These are phyloP conservation scores for Claviceps spartinae DNA, from an alignment of 2,329 filamentous ascomycete species.

Conservation along the genomic window DNA sequence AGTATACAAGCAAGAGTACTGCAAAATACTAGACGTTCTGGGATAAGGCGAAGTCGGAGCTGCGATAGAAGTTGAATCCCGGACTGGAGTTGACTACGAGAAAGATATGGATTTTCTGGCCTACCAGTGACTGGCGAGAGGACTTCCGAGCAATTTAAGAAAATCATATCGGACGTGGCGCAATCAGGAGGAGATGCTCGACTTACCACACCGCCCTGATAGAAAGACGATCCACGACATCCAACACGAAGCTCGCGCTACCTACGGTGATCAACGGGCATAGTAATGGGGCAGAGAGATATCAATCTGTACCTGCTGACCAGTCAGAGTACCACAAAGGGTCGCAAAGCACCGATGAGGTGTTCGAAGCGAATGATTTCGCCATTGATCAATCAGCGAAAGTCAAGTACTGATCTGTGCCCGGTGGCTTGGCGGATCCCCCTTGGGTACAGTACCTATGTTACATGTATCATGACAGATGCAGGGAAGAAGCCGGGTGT, in stretches of 20 bases:
- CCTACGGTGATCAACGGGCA: neutral
- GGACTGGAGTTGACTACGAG: neutral
- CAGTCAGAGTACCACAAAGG: constrained; percentile 3
- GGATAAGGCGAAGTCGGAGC: neutral
- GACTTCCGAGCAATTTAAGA: neutral
- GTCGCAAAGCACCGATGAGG: constrained; percentile 5
- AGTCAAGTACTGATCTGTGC: constrained; percentile 2
- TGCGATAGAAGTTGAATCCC: neutral
- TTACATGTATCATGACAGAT: neutral
- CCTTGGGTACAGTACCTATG: neutral
- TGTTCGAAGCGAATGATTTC: constrained; percentile 8
- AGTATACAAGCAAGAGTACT: neutral
- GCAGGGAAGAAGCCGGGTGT: neutral
- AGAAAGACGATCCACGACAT: neutral
- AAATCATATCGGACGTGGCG: neutral
- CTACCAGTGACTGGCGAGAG: neutral
- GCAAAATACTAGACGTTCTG: neutral
- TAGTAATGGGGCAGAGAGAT: neutral
- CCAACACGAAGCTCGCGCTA: neutral
- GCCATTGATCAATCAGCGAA: constrained; percentile 8
- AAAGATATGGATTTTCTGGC: neutral
- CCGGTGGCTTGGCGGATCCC: constrained; percentile 4
- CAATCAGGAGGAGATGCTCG: neutral
- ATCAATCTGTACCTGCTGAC: constrained; percentile 2
- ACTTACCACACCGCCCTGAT: constrained; percentile 1